phyloP scores from a whole-genome alignment of 129 eudicot genomes.

The sunflower (Helianthus annuus) region HanXRQr2.0-SUNRISE NC_035433.2:124073921-124074420 shows the following conservation, averaged over 20 bases:
- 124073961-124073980: conserved; percentile 85
- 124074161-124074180: conserved; percentile 41
- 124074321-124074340: conserved; percentile 57
- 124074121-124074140: conserved; percentile 65
- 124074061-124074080: conserved; percentile 94
- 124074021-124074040: conserved; percentile 70
- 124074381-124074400: conserved; percentile 67
- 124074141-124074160: conserved; percentile 69
- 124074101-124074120: conserved; percentile 79
- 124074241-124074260: conserved; percentile 71
- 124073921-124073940: conserved; percentile 92
- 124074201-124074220: conserved; percentile 66
- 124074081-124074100: conserved; percentile 72
- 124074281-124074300: conserved; percentile 56
- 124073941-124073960: conserved; percentile 68
- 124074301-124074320: conserved; percentile 53
- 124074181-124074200: conserved; percentile 60
- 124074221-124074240: conserved; percentile 81
- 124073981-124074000: conserved; percentile 86
- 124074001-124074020: conserved; percentile 51
- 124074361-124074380: conserved; percentile 62
- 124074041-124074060: conserved; percentile 89
- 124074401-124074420: conserved; percentile 47
- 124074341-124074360: conserved; percentile 46
- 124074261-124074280: conserved; percentile 86